phyloP scores from a whole-genome alignment of 192 early-diverging fungal genomes.

The Obelidium mucronatum region DNA sequence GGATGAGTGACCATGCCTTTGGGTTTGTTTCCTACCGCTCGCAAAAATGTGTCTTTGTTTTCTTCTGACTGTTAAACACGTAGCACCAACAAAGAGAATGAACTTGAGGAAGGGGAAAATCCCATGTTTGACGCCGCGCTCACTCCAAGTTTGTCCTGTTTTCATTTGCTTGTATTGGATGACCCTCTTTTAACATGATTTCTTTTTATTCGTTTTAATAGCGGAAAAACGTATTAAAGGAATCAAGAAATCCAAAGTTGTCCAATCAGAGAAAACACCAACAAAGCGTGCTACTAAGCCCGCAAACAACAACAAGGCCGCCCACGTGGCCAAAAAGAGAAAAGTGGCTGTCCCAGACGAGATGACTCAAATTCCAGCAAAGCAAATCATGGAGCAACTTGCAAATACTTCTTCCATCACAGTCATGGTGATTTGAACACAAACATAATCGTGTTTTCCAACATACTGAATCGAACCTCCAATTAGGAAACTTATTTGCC shows the following conservation, averaged over 20 bases:
- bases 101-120: constrained; percentile 40
- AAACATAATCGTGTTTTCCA: background rate
- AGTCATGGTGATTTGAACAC: constrained; percentile 4
- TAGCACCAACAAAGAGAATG: constrained; percentile 52
- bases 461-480: constrained; percentile 5
- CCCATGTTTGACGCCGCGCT: constrained; percentile 10
- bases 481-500: constrained; percentile 8
- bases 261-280: background rate
- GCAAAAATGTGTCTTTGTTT: too few relatives aligned
- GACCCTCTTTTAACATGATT: too few relatives aligned
- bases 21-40: too few relatives aligned
- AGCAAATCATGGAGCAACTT: constrained; percentile 57
- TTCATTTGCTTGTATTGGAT: background rate
- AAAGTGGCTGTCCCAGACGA: constrained; percentile 68
- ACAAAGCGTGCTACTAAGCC: background rate
- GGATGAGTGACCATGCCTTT: background rate
- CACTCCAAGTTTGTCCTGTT: background rate
- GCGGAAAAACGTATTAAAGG: too few relatives aligned
- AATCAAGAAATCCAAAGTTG: constrained; percentile 24
- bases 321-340: constrained; percentile 48
- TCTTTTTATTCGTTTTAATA: too few relatives aligned
- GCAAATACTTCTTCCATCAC: constrained; percentile 65
- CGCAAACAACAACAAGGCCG: background rate
- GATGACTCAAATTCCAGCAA: constrained; percentile 70
- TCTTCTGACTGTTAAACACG: too few relatives aligned